phyloP scores from a whole-genome alignment of 345 rosid species.

The Nasturtium officinale region DNA sequence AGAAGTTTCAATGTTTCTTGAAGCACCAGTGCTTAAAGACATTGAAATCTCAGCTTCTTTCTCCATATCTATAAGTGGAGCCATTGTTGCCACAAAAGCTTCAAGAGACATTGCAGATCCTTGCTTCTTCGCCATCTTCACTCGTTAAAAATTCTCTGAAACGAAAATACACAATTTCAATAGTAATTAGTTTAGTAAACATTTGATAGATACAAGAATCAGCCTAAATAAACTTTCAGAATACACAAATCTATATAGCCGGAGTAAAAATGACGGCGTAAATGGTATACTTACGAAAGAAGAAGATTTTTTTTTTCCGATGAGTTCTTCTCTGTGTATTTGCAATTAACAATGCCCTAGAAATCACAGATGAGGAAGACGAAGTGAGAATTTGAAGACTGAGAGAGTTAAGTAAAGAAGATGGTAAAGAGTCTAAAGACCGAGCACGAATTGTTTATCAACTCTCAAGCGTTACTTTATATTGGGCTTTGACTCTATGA shows the following conservation, averaged over 20 bases:
- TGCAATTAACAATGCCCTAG: neutral
- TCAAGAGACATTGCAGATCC: constrained; percentile 58
- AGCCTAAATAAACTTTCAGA: neutral
- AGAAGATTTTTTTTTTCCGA: neutral
- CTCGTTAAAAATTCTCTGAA: neutral
- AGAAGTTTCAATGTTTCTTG: constrained; percentile 64
- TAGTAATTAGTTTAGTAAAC: neutral
- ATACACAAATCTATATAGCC: neutral
- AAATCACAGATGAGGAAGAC: constrained; percentile 9
- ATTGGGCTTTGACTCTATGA: neutral
- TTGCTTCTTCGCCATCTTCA: constrained; percentile 49
- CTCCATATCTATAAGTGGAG: constrained; percentile 78
- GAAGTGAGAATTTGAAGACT: constrained; percentile 5
- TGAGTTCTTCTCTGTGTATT: constrained; percentile 1
- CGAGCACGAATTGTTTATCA: neutral
- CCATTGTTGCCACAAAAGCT: constrained; percentile 63
- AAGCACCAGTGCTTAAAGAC: constrained; percentile 67
- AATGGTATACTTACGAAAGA: constrained; percentile 6
- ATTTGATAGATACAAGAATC: neutral
- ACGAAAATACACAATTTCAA: neutral
- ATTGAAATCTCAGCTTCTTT: constrained; percentile 89
- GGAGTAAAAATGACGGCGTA: neutral
- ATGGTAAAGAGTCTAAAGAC: neutral
- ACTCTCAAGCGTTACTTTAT: neutral
- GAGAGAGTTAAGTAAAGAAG: neutral